Evolutionary conservation across 139 green algal genomes (phyloP).

Genomic region (Chlorella sp.): DNA sequence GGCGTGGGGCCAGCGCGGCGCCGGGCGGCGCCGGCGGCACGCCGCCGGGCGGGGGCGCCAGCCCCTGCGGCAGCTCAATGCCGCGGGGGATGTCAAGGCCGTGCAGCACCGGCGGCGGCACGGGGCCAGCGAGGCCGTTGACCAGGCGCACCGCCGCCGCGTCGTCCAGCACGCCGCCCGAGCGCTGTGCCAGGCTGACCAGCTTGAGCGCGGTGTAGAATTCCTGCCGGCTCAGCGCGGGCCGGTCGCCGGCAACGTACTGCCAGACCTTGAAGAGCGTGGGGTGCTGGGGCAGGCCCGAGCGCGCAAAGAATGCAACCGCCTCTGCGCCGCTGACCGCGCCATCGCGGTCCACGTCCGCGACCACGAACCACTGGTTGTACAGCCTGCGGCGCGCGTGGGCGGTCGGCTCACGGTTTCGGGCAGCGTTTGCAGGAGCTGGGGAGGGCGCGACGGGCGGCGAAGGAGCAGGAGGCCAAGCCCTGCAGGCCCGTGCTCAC

Average conservation of each 20-base stretch:
- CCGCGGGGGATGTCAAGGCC: constrained; percentile 32
- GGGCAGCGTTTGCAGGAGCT: too few relatives aligned
- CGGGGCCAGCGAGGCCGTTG: constrained; percentile 29
- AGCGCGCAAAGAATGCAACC: constrained; percentile 81
- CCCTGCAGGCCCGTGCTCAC: constrained; percentile 7
- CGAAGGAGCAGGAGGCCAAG: too few relatives aligned
- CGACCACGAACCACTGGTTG: constrained; percentile 48
- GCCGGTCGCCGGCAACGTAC: constrained; percentile 65
- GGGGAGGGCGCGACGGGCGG: too few relatives aligned
- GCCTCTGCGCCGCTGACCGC: constrained; percentile 72
- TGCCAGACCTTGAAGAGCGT: constrained; percentile 91
- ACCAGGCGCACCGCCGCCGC: constrained; percentile 28
- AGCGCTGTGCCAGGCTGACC: constrained; percentile 66
- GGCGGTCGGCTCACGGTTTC: neutral
- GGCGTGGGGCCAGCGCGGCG: neutral
- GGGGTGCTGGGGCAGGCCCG: constrained; percentile 59
- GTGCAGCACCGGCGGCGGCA: constrained; percentile 28
- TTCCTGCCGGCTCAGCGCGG: constrained; percentile 72
- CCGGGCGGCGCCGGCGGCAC: constrained; percentile 1
- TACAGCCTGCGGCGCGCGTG: too few relatives aligned
- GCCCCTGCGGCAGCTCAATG: constrained; percentile 10
- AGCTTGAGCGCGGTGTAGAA: constrained; percentile 83
- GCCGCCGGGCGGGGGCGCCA: too few relatives aligned
- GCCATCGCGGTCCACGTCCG: constrained; percentile 38
- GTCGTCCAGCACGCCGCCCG: constrained; percentile 41